Evolutionary conservation across 2,329 filamentous ascomycete genomes (phyloP), one percentile per base, ranked within the genome.

Genomic region (Purpureocillium takamizusanense): DNA sequence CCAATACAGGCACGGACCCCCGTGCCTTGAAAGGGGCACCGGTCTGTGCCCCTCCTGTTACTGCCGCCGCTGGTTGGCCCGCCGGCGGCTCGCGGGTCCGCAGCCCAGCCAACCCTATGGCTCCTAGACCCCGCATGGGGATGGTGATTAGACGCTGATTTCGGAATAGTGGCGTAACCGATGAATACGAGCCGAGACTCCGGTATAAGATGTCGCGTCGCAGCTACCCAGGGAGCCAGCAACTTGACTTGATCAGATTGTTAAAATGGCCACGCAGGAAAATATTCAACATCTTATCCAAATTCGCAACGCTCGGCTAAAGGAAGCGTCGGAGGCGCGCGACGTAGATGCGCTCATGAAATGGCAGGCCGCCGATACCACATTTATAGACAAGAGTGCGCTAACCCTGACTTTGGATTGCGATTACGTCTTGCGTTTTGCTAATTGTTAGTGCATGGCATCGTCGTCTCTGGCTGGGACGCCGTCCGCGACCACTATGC

Each of bases 251-350:
- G 21, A 25, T 25, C 21, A 25, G 21, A 25, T 25, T 6, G 10
- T 25, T 25, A 10, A 25, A 34, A 34, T 34, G 32, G 32, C 32
- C 16, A 34, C 32, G n/a, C 32, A 34, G 32, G 32, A 34, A 34
- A 18, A 15, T 16, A 34, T 34, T 18, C 32, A 34, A 21, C n/a
- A 7, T 18, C 32, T 34, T 15, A 18, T 18, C n/a, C n/a, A 34
- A 13, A 18, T 18, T 13, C 32, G 32, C 32, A 4, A 34, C 4
- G 32, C n/a, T 7, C 32, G n/a, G 32, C 32, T 34, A 7, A 34
- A 18, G 32, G 32, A 15, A 15, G 32, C 32, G n/a, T 34, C 32
- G 16, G 32, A 34, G 32, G 16, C n/a, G n/a, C 32, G 32, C 32
- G 32, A 34, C 16, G 32, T 34, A 7, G 32, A 34, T 13, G 32